These are phyloP conservation scores for Curvularia verruculosa DNA, from an alignment of 2,329 filamentous ascomycete genomes.

Conservation along the genomic window DNA sequence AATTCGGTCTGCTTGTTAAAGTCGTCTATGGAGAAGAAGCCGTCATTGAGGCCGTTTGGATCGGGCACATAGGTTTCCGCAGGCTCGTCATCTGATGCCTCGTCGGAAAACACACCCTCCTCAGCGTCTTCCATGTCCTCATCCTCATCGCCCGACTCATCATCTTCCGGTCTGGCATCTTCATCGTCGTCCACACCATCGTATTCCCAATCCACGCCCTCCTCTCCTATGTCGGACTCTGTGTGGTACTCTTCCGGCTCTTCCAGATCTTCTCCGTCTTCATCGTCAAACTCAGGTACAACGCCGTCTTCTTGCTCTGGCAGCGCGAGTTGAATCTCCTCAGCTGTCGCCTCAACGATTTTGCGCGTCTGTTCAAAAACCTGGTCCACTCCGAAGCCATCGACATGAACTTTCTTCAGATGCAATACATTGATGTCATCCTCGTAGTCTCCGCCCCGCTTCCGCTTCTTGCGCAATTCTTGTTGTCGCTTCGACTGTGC, in stretches of 20 bases:
- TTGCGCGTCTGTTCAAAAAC: constrained; percentile 93
- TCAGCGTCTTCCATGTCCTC: constrained; percentile 44
- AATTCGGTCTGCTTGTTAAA: constrained; percentile 95
- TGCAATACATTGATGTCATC: constrained; percentile 65
- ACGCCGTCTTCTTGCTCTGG: constrained; percentile 38
- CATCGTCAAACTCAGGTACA: constrained; percentile 25
- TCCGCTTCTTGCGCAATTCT: constrained; percentile 75
- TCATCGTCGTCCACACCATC: constrained; percentile 43
- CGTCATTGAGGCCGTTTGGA: constrained; percentile 87
- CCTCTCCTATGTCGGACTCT: constrained; percentile 38
- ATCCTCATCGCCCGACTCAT: constrained; percentile 41
- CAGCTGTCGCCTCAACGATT: constrained; percentile 71
- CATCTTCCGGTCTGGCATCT: constrained; percentile 33
- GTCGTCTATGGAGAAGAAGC: constrained; percentile 96
- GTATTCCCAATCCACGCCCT: constrained; percentile 44
- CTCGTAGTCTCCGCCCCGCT: constrained; percentile 63
- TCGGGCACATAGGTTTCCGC: constrained; percentile 70
- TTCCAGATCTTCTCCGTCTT: constrained; percentile 42
- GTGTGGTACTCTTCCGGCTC: constrained; percentile 41
- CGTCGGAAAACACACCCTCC: constrained; percentile 45
- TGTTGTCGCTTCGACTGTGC: constrained; percentile 73
- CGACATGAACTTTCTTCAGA: constrained; percentile 79
- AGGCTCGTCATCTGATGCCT: constrained; percentile 54
- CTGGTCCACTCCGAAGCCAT: constrained; percentile 86
- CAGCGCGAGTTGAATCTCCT: constrained; percentile 59